These are phyloP conservation scores for Phlyctochytrium planicorne DNA, from an alignment of 192 early-diverging fungal species.

Conservation along the genomic window DNA sequence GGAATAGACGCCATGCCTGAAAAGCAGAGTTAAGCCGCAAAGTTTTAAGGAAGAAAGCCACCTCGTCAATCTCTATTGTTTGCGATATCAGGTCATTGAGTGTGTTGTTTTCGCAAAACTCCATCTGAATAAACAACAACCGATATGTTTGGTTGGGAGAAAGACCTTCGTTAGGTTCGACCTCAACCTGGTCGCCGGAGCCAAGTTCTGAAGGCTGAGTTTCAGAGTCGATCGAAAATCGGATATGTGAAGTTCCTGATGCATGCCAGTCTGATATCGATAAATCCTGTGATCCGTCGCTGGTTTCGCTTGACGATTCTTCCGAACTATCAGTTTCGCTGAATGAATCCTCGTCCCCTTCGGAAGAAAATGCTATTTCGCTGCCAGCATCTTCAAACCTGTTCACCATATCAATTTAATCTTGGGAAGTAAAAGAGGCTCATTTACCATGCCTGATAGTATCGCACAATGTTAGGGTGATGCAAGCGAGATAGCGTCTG, in stretches of 20 bases:
- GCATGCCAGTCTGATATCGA: conserved; percentile 11
- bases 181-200: too few relatives aligned
- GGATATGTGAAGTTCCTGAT: background rate
- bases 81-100: conserved; percentile 71
- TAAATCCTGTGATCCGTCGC: conserved; percentile 42
- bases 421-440: conserved; percentile 7
- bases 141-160: too few relatives aligned
- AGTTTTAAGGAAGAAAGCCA: conserved; percentile 6
- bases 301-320: conserved; percentile 42
- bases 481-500: conserved; percentile 86
- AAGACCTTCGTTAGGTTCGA: background rate
- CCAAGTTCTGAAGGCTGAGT: too few relatives aligned
- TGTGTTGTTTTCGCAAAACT: conserved; percentile 96
- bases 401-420: background rate
- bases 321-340: conserved; percentile 35
- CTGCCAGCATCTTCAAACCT: conserved; percentile 75
- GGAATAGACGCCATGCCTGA: conserved; percentile 77
- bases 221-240: too few relatives aligned
- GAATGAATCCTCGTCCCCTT: conserved; percentile 31
- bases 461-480: conserved; percentile 79
- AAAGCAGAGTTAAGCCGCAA: background rate
- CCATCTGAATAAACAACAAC: conserved; percentile 93
- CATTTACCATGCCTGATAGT: conserved; percentile 20
- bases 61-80: conserved; percentile 70
- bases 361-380: background rate